Percentiles rank a stretch among this genome's conserved stretches.
phyloP scores from a whole-genome alignment of 257 asterid genomes.

The Forsythia suspensa region DNA sequence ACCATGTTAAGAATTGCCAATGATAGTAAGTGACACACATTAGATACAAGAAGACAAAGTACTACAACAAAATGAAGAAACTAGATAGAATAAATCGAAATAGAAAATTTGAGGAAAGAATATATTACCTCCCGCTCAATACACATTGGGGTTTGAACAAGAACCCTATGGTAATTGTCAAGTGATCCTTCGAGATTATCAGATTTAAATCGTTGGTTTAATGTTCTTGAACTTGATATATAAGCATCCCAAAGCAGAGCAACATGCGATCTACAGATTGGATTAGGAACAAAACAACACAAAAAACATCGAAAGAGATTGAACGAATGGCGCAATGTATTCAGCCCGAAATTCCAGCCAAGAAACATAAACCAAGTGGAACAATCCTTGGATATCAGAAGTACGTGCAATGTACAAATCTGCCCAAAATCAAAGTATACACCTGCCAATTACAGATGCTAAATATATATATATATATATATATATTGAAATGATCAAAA shows the following conservation, averaged over 20 bases:
- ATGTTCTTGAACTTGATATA: conserved; percentile 58
- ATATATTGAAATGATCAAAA: no score
- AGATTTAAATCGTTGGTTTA: conserved; percentile 39
- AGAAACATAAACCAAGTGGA: conserved; percentile 38
- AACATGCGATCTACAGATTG: conserved; percentile 63
- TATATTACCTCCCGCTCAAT: conserved; percentile 61
- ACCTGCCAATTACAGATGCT: no score
- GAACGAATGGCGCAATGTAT: conserved; percentile 52
- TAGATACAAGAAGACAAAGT: not conserved
- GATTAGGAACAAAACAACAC: conserved; percentile 51
- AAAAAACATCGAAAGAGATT: conserved; percentile 44
- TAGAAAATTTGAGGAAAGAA: conserved; percentile 6
- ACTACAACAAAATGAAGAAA: not conserved
- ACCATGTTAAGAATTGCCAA: not conserved
- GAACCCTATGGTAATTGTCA: conserved; percentile 57
- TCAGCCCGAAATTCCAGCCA: conserved; percentile 53
- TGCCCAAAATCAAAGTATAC: no score
- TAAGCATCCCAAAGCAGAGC: conserved; percentile 59
- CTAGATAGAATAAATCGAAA: not conserved
- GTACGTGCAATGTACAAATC: conserved; percentile 35
- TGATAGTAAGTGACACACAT: not conserved
- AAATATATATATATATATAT: no score
- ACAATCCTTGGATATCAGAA: conserved; percentile 43
- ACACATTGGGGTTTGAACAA: conserved; percentile 82
- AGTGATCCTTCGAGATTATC: conserved; percentile 40